Base-by-base conservation (phyloP, 1,139 yeast species). In the Lodderomyces margitis region DNA sequence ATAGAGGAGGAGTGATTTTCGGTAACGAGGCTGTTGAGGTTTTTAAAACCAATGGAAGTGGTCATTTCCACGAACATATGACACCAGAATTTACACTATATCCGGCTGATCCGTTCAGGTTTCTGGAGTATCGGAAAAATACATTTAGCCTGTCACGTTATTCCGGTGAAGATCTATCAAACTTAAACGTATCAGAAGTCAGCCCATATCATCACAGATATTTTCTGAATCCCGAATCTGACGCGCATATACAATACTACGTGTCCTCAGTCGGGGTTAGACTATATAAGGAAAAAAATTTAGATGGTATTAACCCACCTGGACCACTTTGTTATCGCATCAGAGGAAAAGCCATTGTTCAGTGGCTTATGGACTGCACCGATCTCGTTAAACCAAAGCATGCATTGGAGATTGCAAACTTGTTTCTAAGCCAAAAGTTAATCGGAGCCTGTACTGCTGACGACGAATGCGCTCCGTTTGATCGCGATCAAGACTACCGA, bases 341-440 rank as follows among this genome's bases (percentile, higher is more conserved):
- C 46, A 74, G 87, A 1, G 95, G 97, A 0, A 85, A 86, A 52
- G 84, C 95, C 0, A 68, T 85, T 1, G 73, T 81, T 60, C 96
- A 88, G 55, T 92, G 97, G 96, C 54, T 91, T 14, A 73, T 83
- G 76, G 98, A 91, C 49, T 91, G 97, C 56, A 84, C 96, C 0
- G 94, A 87, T 54, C 68, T 83, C 1, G 61, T 82, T 47, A 70
- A 73, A 41, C 58, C 66, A 0, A 63, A 66, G 3, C 95, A 87
- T 47, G 96, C 92, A 0, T 55, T 67, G 0, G 74, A 74, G 11
- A 62, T 91, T 11, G 82, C 84, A 0, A 68, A 73, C n/a, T 59
- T 78, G 28, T 75, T 91, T 48, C 48, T 83, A 16, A 67, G 63
- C 27, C 59, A 69, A 25, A 75, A 74, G 0, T 64, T 86, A 7